Conservation (phyloP, 345 rosid genomes). For the Arabidopsis suecica region DNA sequence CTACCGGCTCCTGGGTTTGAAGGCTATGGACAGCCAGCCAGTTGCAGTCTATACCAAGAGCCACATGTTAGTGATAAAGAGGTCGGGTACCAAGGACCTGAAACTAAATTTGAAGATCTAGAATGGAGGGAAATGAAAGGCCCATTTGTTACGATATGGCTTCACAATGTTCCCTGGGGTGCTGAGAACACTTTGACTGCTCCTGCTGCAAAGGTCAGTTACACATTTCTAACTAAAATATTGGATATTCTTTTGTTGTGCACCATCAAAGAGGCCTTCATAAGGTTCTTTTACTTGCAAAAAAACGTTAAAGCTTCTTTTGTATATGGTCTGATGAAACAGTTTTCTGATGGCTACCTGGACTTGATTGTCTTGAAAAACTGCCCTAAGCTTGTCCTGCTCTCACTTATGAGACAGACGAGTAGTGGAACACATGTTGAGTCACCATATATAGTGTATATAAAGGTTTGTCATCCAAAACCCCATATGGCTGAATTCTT, state of each 20-base stretch:
- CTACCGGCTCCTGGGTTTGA: constrained; percentile 89
- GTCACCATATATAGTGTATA: constrained; percentile 67
- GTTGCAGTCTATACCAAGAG: constrained; percentile 44
- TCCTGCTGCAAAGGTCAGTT: constrained; percentile 86
- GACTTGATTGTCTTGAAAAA: constrained; percentile 70
- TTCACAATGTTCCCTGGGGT: constrained; percentile 99
- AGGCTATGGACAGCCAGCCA: constrained; percentile 63
- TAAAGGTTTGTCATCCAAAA: constrained; percentile 59
- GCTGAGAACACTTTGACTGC: constrained; percentile 77
- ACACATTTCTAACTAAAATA: not conserved
- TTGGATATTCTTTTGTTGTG: constrained; percentile 4
- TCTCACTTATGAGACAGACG: constrained; percentile 57
- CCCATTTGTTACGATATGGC: constrained; percentile 91
- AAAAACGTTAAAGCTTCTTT: not conserved
- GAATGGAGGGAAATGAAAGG: constrained; percentile 83
- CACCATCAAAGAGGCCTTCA: not conserved
- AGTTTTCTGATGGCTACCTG: constrained; percentile 95
- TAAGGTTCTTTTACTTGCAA: constrained; percentile 16
- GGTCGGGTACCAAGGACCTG: constrained; percentile 65
- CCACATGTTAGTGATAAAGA: constrained; percentile 38
- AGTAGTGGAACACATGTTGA: constrained; percentile 71
- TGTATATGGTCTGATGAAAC: constrained; percentile 21
- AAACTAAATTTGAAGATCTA: constrained; percentile 49
- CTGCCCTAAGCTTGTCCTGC: constrained; percentile 68
- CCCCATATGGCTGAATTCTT: not conserved